Base-by-base conservation (phyloP, 148 eudicot species). In the Simmondsia chinensis region DNA sequence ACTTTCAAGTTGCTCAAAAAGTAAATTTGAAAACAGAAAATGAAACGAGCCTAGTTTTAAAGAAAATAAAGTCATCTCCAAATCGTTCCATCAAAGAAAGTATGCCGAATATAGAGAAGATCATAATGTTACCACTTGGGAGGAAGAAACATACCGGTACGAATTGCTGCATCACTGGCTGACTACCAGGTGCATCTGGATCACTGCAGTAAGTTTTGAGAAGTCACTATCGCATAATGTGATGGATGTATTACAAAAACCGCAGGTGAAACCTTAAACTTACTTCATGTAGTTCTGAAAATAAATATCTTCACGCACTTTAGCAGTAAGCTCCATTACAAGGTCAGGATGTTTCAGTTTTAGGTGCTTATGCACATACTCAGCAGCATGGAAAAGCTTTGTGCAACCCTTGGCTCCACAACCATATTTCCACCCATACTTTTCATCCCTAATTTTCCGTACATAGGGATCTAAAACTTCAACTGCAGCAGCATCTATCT, bases 321-420 rank as follows among this genome's bases (percentile, higher is more conserved):
- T 93, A 20, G 87, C 40, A 28, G 94, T 93, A 4, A 71, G 75
- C 17, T 93, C 99, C 79, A 79, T 55, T 14, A 62, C 72, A 23
- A 79, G 80, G 1, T 93, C 99, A 5, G 87, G 69, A 53, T 93
- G 99, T 43, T 86, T 86, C 44, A 93, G 73, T 70, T 93, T 93
- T 34, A 93, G 66, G 66, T 93, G 99, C 68, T 93, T 93, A 43
- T 93, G 94, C 17, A 93, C 96, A 73, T 74, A 93, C 60, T 93
- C 99, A 31, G 99, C 53, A 59, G 99, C 99, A 77, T 93, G 99
- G 60, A 86, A 93, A 14, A 93, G 87, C 69, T 93, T 93, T 39
- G 99, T 86, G 59, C 99, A 93, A 34, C 99, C 94, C 68, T 93
- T 93, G 48, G 99, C 99, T 25, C 96, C 99, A 67, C 99, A 93